phyloP scores from a whole-genome alignment of 2,329 filamentous ascomycete genomes.

The Chrysosporium keratinophilum region DNA sequence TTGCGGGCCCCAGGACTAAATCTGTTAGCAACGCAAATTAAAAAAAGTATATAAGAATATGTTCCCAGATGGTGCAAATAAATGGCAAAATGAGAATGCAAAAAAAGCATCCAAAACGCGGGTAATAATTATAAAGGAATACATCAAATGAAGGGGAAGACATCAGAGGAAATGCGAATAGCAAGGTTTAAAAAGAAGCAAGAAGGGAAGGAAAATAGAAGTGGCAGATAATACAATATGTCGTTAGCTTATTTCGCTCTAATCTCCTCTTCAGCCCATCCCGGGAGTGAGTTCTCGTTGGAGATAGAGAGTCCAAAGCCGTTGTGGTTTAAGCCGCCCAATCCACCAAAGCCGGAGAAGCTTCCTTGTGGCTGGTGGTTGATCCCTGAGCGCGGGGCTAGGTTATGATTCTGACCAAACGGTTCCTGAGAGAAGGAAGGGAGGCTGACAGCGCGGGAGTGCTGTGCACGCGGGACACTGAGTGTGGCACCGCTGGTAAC shows the following conservation, averaged over 20 bases:
- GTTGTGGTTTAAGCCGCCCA: slow-evolving; percentile 48
- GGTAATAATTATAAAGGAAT: slow-evolving; percentile 7
- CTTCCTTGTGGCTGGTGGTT: slow-evolving; percentile 39
- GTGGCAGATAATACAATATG: slow-evolving; percentile 8
- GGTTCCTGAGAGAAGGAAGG: slow-evolving; percentile 58
- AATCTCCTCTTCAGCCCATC: slow-evolving; percentile 56
- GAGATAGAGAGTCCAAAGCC: slow-evolving; percentile 52
- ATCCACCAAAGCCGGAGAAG: slow-evolving; percentile 49
- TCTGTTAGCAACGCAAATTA: slow-evolving; percentile 1
- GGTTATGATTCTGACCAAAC: slow-evolving; percentile 36
- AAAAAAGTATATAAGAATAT: slow-evolving; percentile 9
- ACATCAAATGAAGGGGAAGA: slow-evolving; percentile 17
- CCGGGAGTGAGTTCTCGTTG: slow-evolving; percentile 47
- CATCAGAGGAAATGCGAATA: neutral
- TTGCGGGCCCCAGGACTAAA: neutral
- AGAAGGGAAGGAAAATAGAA: slow-evolving; percentile 12
- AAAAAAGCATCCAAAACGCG: neutral
- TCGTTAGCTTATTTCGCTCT: slow-evolving; percentile 41
- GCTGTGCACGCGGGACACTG: slow-evolving; percentile 46
- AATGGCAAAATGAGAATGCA: slow-evolving; percentile 3
- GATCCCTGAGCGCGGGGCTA: slow-evolving; percentile 28
- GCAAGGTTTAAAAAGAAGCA: slow-evolving; percentile 1
- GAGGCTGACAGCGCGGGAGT: slow-evolving; percentile 78
- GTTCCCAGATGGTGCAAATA: slow-evolving; percentile 2
- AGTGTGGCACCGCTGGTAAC: slow-evolving; percentile 54